phyloP scores from a whole-genome alignment of 2,329 filamentous ascomycete species.

The Scedosporium minutisporum region DNA sequence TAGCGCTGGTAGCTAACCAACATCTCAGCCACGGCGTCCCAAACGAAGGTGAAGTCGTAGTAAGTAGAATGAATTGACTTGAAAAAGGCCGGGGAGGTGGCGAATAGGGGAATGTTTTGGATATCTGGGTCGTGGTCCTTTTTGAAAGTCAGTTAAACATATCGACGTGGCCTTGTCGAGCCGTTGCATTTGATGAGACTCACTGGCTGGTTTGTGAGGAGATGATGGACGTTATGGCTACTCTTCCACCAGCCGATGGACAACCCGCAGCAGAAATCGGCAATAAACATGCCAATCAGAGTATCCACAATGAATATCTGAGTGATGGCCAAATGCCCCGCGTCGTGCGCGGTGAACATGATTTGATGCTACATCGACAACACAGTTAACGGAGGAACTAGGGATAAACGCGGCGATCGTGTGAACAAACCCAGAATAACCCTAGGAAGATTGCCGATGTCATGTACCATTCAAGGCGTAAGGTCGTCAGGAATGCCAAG shows the following conservation, averaged over 20 bases:
- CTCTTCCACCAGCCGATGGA: constrained; percentile 63
- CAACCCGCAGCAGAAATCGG: constrained; percentile 55
- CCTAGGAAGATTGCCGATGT: constrained; percentile 50
- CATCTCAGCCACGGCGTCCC: constrained; percentile 50
- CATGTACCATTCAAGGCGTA: constrained; percentile 44
- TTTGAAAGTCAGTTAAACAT: constrained; percentile 10
- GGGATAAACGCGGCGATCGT: background rate
- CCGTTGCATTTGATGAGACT: constrained; percentile 9
- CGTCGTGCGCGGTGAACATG: constrained; percentile 60
- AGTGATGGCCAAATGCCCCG: constrained; percentile 54
- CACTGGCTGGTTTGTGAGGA: constrained; percentile 53
- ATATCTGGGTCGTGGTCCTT: constrained; percentile 49
- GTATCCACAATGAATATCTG: constrained; percentile 48
- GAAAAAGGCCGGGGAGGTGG: constrained; percentile 57
- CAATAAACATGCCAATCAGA: constrained; percentile 52
- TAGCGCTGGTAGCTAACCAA: constrained; percentile 53
- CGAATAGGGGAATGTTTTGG: constrained; percentile 61
- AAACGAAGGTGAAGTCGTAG: constrained; percentile 49
- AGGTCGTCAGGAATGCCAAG: constrained; percentile 30
- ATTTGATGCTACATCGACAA: constrained; percentile 45
- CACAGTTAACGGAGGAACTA: constrained; percentile 10
- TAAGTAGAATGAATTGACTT: constrained; percentile 53
- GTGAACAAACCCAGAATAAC: constrained; percentile 43
- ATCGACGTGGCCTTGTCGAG: background rate
- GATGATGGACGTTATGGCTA: constrained; percentile 59